Base-by-base conservation (phyloP, 78 protist genomes). In the Corallochytrium limacisporum region DNA sequence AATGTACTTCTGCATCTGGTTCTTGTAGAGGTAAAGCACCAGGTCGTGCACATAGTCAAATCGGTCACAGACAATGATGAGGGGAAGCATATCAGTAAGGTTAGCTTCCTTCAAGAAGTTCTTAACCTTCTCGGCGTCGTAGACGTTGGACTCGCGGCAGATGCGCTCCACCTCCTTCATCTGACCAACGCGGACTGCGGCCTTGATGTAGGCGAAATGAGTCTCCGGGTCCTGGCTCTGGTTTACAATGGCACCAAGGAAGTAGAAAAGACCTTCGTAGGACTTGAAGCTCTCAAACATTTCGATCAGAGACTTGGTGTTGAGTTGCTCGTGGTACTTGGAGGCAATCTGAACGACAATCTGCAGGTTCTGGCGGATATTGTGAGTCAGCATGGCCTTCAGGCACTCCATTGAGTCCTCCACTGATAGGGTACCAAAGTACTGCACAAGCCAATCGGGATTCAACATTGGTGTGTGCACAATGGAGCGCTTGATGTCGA, bases 41-140 rank as follows among this genome's bases (percentile, higher is more conserved):
- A 97, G 82, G 75, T 97, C 99, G 24, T 91, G 89, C 43, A 97
- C 94, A 65, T 84, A 90, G 71, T 79, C 88, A 74, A 80, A 86
- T 8, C 91, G 87, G 73, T 96, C 98, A 75, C 98, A 96, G 32
- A 96, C 97, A 65, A 91, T 91, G 85, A 95, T 92, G 65, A 97
- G 82, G 40, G 99, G 97, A 28, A 86, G 78, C 73, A 82, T 96
- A 60, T 93, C 97, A 37, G 82, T 48, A 28, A 94, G 84, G 65
- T 82, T 70, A 39, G 90, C 81, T 65, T 91, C 95, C 88, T 92
- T 92, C 47, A 97, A 78, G 70, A 92, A 94, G 74, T 90, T 94
- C 65, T 87, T 72, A 48, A 89, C 90, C 55, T 75, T 62, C 73
- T 73, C 92, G 33, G 98, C 86, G 59, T 90, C 96, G 80, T 74